Conservation (phyloP, 2,329 filamentous ascomycete genomes). For the Diplodia sapinea region DNA sequence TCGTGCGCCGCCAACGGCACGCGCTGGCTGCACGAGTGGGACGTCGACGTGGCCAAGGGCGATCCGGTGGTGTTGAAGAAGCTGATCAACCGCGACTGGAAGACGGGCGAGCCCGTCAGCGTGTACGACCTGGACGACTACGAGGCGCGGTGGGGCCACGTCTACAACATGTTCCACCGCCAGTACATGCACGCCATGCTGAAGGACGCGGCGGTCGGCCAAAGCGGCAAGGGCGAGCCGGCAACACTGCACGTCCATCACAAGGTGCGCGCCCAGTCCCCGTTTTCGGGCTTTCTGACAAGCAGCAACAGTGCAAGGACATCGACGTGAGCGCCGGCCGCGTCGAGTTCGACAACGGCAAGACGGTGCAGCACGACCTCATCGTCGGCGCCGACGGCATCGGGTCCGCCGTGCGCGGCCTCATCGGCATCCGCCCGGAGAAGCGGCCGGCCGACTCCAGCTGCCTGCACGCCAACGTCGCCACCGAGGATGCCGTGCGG, state of each 20-base stretch:
- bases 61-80: slow-evolving; percentile 69
- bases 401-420: slow-evolving; percentile 66
- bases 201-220: slow-evolving; percentile 62
- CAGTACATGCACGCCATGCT: slow-evolving; percentile 73
- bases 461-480: slow-evolving; percentile 70
- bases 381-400: slow-evolving; percentile 71
- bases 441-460: slow-evolving; percentile 65
- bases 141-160: slow-evolving; percentile 66
- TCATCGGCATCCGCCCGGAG: slow-evolving; percentile 66
- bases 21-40: slow-evolving; percentile 72
- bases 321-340: slow-evolving; percentile 59
- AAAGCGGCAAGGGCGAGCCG: slow-evolving; percentile 60
- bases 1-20: slow-evolving; percentile 72
- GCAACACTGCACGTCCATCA: slow-evolving; percentile 66
- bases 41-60: slow-evolving; percentile 67
- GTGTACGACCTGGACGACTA: slow-evolving; percentile 70
- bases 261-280: slow-evolving; percentile 35
- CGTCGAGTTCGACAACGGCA: slow-evolving; percentile 54
- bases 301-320: slow-evolving; percentile 47
- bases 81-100: slow-evolving; percentile 73
- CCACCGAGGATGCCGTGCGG: slow-evolving; percentile 64
- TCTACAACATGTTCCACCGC: slow-evolving; percentile 73
- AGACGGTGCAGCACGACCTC: slow-evolving; percentile 60
- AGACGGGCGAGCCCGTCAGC: slow-evolving; percentile 69
- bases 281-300: neutral